Evolutionary conservation across 2,329 filamentous ascomycete species (phyloP), one percentile per base, ranked within the genome.

Genomic region (Apiospora sp.): DNA sequence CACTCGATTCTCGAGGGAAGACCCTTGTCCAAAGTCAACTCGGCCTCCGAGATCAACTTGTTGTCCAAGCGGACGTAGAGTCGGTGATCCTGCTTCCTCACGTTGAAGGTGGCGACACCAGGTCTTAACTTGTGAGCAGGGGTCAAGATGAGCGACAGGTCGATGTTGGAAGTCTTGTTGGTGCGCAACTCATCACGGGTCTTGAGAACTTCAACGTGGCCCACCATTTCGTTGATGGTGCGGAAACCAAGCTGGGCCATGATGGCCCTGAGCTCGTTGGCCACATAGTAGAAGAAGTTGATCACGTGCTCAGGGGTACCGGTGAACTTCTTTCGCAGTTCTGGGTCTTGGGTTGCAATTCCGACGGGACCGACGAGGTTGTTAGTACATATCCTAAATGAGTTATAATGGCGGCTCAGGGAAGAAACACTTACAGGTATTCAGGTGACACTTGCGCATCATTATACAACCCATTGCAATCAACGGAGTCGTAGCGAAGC

Each of bases 221-320:
- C 96, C 79, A 98, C 94, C 96, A 98, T 98, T 83, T 98, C 96
- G 81, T 98, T 98, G 82, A 98, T 93, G 74, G 94, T 97, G 76
- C 96, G 92, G 90, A 97, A 94, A 77, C 96, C 96, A 78, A 98
- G 91, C 84, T 93, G 94, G 69, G 96, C 95, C 96, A 98, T 98
- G 84, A 98, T 97, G 48, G 95, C 94, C 81, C 96, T 92, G 73
- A 98, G 90, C 86, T 98, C 96, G 80, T 98, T 98, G 77, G 96
- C 93, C 70, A 98, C 89, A 80, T 98, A 98, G 86, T 98, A 98
- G 86, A 98, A 98, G 88, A 98, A 98, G 88, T 98, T 98, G 84
- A 98, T 98, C 72, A 98, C 95, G 78, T 98, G 94, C 85, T 98
- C 96, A 14, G 96, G 95, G 0, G 94, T 95, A 74, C 96, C 96